Percentiles rank a stretch among this genome's conserved stretches.
These are phyloP conservation scores for Moesziomyces antarcticus DNA, from an alignment of 1,284 basidiomycete species.

Conservation along the genomic window DNA sequence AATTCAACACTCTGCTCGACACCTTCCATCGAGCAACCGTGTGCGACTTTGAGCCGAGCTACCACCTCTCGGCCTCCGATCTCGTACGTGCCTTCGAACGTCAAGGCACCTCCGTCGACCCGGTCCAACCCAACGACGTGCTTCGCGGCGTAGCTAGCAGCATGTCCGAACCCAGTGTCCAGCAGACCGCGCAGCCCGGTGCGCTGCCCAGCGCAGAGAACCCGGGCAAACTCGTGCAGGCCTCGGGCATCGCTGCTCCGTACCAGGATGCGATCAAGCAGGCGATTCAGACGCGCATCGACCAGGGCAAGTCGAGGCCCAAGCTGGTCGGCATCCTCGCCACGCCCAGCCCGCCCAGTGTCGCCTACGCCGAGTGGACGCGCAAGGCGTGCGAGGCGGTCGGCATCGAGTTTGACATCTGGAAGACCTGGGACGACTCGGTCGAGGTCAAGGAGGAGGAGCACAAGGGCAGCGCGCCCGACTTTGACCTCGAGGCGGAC, in stretches of 20 bases:
- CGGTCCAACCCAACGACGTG: constrained; percentile 46
- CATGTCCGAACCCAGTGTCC: constrained; percentile 48
- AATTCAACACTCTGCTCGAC: constrained; percentile 49
- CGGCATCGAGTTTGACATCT: constrained; percentile 82
- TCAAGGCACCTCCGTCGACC: constrained; percentile 22
- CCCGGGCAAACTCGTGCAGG: constrained; percentile 62
- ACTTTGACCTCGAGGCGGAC: constrained; percentile 83
- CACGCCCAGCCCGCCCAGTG: constrained; percentile 85
- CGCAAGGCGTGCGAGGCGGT: constrained; percentile 88
- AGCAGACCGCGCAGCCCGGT: constrained; percentile 24
- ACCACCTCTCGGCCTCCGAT: constrained; percentile 44
- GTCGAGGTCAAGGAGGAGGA: constrained; percentile 68
- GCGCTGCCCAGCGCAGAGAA: constrained; percentile 52
- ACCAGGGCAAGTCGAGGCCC: constrained; percentile 69
- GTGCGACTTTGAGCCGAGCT: constrained; percentile 46
- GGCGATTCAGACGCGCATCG: constrained; percentile 48
- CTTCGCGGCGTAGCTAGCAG: constrained; percentile 51
- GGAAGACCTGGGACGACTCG: constrained; percentile 67
- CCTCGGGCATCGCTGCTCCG: constrained; percentile 60
- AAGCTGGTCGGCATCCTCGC: constrained; percentile 92
- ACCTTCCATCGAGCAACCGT: constrained; percentile 53
- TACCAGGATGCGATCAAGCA: constrained; percentile 59
- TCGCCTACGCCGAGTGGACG: constrained; percentile 92
- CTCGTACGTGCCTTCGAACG: constrained; percentile 38
- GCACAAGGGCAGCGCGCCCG: constrained; percentile 74